Evolutionary conservation across 139 green algal genomes (phyloP).

Genomic region (Desmodesmus armatus): DNA sequence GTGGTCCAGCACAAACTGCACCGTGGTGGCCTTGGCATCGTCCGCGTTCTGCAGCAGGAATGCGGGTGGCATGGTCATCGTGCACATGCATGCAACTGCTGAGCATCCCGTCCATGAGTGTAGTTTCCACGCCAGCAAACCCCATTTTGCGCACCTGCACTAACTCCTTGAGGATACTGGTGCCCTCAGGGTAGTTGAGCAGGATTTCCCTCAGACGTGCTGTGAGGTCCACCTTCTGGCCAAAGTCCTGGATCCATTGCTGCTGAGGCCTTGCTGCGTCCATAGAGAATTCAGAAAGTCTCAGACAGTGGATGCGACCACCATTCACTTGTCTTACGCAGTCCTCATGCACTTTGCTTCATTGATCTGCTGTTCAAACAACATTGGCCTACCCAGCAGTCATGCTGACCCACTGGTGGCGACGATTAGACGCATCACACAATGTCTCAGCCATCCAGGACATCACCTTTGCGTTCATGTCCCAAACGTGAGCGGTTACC

Average conservation of each 20-base stretch:
- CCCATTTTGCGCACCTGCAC: conserved; percentile 59
- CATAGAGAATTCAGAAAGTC: not conserved
- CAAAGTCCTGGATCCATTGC: conserved; percentile 66
- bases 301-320: not conserved
- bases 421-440: not conserved
- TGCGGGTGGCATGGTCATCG: not conserved
- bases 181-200: conserved; percentile 82
- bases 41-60: conserved; percentile 70
- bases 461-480: too few species aligned
- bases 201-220: conserved; percentile 77
- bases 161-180: conserved; percentile 85
- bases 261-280: not conserved
- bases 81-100: not conserved
- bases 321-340: not conserved
- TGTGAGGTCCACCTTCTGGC: conserved; percentile 79
- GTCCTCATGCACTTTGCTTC: not conserved
- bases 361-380: not conserved
- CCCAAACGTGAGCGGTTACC: too few species aligned
- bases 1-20: conserved; percentile 73
- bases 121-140: not conserved
- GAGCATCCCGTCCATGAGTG: not conserved
- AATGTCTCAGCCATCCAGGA: too few species aligned
- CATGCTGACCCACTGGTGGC: not conserved
- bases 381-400: not conserved
- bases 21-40: conserved; percentile 63